Percentiles rank a stretch among this genome's conserved stretches.
phyloP scores from a whole-genome alignment of 2,329 filamentous ascomycete genomes.

The Penicillium sp. region DNA sequence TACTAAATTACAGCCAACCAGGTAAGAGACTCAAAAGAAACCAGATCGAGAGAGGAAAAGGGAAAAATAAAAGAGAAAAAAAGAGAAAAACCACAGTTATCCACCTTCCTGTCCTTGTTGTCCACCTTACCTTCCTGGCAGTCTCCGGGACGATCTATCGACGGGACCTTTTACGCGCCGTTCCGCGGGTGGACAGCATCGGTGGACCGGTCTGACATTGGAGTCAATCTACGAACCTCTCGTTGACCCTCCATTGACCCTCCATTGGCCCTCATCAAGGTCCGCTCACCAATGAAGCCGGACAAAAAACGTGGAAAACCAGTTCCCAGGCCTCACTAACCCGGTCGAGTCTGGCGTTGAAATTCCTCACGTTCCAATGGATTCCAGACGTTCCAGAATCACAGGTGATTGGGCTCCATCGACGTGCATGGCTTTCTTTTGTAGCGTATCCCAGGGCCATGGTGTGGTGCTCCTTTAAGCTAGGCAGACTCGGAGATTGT shows the following conservation, averaged over 20 bases:
- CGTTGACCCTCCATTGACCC: neutral
- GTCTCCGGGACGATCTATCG: conserved; percentile 20
- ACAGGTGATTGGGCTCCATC: conserved; percentile 1
- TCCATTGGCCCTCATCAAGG: neutral
- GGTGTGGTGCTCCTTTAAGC: neutral
- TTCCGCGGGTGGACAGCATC: conserved; percentile 16
- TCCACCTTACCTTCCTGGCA: conserved; percentile 7
- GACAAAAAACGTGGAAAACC: conserved; percentile 1
- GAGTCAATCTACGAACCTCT: neutral
- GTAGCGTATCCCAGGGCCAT: conserved; percentile 9
- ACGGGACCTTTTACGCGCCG: conserved; percentile 15
- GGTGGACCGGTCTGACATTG: neutral
- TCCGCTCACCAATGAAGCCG: neutral
- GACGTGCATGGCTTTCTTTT: conserved; percentile 1
- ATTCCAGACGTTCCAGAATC: neutral
- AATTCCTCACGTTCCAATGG: conserved; percentile 3
- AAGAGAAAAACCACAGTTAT: neutral
- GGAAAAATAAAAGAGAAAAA: neutral
- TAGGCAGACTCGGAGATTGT: neutral
- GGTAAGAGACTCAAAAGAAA: neutral
- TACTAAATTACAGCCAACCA: too few species aligned
- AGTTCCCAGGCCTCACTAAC: neutral
- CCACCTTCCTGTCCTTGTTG: conserved; percentile 7
- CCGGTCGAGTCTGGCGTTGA: conserved; percentile 13
- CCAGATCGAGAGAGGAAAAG: neutral